phyloP scores from a whole-genome alignment of 257 asterid species.

The Nicotiana benthamiana region DNA sequence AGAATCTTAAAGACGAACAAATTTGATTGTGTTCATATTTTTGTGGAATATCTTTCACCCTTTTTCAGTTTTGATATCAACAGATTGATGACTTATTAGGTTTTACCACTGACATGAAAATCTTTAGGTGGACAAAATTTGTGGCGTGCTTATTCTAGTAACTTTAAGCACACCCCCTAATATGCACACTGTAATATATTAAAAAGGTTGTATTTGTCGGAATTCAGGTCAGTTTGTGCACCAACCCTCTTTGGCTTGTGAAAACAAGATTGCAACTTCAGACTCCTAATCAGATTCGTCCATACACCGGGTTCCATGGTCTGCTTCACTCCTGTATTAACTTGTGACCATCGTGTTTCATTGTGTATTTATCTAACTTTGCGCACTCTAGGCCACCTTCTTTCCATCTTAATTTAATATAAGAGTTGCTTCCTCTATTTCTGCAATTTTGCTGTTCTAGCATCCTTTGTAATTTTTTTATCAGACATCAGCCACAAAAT shows the following conservation, averaged over 20 bases:
- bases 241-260: slow-evolving; percentile 97
- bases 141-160: neutral
- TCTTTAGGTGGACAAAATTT: neutral
- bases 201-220: slow-evolving; percentile 9
- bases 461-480: neutral
- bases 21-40: neutral
- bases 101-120: neutral
- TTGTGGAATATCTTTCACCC: neutral
- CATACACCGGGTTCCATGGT: slow-evolving; percentile 92
- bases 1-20: neutral
- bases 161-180: neutral
- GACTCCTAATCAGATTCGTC: slow-evolving; percentile 61
- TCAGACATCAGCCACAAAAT: neutral
- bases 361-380: neutral
- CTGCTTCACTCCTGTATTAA: slow-evolving; percentile 20
- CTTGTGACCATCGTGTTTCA: slow-evolving; percentile 7
- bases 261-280: slow-evolving; percentile 98
- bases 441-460: neutral
- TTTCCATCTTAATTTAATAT: neutral
- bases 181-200: neutral
- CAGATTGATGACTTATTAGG: neutral
- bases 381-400: neutral
- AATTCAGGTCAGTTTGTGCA: slow-evolving; percentile 61
- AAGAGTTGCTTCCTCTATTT: neutral
- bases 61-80: neutral